Conservation (phyloP, 495 filamentous ascomycete species). For the Parathielavia hyrcaniae region DNA sequence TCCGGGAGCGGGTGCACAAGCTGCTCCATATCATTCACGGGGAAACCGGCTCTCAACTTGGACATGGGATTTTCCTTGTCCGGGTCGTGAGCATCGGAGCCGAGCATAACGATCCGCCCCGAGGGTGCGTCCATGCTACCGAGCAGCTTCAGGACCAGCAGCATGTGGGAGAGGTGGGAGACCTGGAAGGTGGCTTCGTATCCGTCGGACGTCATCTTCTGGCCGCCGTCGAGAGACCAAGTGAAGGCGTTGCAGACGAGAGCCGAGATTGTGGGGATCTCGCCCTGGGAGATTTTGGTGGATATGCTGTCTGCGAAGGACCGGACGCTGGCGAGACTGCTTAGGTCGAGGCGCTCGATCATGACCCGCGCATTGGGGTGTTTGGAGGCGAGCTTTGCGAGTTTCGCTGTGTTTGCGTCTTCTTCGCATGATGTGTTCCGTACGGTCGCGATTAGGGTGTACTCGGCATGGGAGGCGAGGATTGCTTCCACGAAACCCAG, state of each 20-base stretch:
- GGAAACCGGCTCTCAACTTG: neutral
- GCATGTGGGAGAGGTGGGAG: neutral
- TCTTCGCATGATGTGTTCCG: neutral
- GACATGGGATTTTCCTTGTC: neutral
- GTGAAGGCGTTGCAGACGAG: constrained; percentile 6
- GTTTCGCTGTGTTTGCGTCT: neutral
- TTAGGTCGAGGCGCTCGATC: neutral
- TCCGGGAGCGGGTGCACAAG: neutral
- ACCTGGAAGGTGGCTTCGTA: constrained; percentile 7
- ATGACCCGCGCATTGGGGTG: neutral
- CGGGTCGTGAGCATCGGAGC: neutral
- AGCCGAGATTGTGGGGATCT: neutral
- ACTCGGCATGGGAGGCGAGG: neutral
- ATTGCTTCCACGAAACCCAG: neutral
- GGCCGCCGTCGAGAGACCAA: neutral
- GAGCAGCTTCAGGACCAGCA: neutral
- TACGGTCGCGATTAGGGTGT: neutral
- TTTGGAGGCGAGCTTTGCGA: neutral
- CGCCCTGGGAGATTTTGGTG: neutral
- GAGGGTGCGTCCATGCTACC: neutral
- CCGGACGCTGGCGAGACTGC: neutral
- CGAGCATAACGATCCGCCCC: neutral
- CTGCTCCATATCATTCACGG: neutral
- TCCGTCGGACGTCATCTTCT: neutral
- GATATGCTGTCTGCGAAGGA: neutral